Conservation (phyloP, 352 stramenopile species). For the Hyaloperonospora brassicae region DNA sequence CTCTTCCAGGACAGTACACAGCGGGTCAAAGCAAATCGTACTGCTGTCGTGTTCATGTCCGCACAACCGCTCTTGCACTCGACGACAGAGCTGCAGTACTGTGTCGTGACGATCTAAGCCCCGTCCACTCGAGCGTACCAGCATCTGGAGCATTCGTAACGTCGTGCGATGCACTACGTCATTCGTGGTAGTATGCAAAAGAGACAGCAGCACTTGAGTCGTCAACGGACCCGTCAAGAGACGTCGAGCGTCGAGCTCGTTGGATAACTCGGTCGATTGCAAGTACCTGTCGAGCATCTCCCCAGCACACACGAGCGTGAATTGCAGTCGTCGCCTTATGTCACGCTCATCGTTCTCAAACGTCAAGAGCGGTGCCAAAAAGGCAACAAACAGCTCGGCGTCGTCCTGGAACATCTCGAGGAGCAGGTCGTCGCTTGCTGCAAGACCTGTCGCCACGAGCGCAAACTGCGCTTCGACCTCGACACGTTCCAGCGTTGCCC, state of each 20-base stretch:
- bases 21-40: slow-evolving; percentile 25
- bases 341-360: slow-evolving; percentile 12
- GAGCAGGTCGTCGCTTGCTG: slow-evolving; percentile 19
- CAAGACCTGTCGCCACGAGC: slow-evolving; percentile 37
- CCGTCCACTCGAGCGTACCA: slow-evolving; percentile 12
- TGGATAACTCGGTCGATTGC: slow-evolving; percentile 2
- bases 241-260: not conserved
- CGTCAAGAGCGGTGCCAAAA: slow-evolving; percentile 37
- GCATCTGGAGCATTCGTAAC: slow-evolving; percentile 20
- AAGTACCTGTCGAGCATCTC: slow-evolving; percentile 26
- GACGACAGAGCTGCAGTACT: slow-evolving; percentile 4
- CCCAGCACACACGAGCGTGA: slow-evolving; percentile 28
- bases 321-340: slow-evolving; percentile 32
- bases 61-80: slow-evolving; percentile 11
- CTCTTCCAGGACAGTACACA: slow-evolving; percentile 45
- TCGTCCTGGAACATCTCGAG: slow-evolving; percentile 23
- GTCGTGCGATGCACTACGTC: slow-evolving; percentile 24
- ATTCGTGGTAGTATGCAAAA: slow-evolving; percentile 24
- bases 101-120: not conserved
- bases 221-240: slow-evolving; percentile 15
- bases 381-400: slow-evolving; percentile 10
- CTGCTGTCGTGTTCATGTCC: slow-evolving; percentile 11
- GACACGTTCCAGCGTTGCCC: slow-evolving; percentile 4
- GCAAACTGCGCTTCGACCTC: slow-evolving; percentile 44
- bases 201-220: slow-evolving; percentile 25